Percentiles rank a stretch among this genome's conserved stretches.
These are phyloP conservation scores for Trichoderma aggressivum DNA, from an alignment of 2,329 filamentous ascomycete species.

Conservation along the genomic window DNA sequence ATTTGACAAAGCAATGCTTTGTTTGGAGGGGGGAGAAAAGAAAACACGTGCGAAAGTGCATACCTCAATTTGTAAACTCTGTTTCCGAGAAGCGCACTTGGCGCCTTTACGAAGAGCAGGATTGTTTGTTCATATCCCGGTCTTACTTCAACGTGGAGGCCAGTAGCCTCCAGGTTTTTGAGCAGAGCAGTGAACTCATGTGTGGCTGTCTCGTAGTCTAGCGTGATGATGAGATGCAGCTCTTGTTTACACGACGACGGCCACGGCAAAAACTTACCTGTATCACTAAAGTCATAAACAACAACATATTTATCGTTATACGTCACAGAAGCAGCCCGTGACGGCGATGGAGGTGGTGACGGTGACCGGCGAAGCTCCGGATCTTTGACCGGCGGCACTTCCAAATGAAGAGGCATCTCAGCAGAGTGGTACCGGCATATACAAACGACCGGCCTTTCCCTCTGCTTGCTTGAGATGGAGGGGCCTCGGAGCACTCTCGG, in stretches of 20 bases:
- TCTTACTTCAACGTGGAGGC: constrained; percentile 68
- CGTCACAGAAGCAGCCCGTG: neutral
- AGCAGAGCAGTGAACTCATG: constrained; percentile 46
- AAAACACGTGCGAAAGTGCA: neutral
- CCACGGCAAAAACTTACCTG: constrained; percentile 27
- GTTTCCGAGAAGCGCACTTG: constrained; percentile 59
- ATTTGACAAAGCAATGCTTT: neutral
- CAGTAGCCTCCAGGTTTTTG: constrained; percentile 57
- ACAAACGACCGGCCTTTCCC: neutral
- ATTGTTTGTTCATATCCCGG: constrained; percentile 65
- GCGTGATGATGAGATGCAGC: neutral
- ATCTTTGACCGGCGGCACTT: constrained; percentile 4
- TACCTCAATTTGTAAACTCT: constrained; percentile 66
- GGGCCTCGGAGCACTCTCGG: neutral
- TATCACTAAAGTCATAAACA: constrained; percentile 35
- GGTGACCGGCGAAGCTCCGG: constrained; percentile 3
- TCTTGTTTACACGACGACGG: neutral
- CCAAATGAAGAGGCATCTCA: constrained; percentile 12
- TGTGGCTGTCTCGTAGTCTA: constrained; percentile 35
- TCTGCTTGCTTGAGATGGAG: neutral
- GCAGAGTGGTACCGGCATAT: neutral
- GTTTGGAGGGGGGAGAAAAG: neutral
- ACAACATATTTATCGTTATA: constrained; percentile 43
- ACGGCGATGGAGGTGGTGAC: constrained; percentile 2
- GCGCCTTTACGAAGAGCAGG: constrained; percentile 63